Base-by-base conservation (phyloP, 139 green algal species). In the Edaphochlamys debaryana region DNA sequence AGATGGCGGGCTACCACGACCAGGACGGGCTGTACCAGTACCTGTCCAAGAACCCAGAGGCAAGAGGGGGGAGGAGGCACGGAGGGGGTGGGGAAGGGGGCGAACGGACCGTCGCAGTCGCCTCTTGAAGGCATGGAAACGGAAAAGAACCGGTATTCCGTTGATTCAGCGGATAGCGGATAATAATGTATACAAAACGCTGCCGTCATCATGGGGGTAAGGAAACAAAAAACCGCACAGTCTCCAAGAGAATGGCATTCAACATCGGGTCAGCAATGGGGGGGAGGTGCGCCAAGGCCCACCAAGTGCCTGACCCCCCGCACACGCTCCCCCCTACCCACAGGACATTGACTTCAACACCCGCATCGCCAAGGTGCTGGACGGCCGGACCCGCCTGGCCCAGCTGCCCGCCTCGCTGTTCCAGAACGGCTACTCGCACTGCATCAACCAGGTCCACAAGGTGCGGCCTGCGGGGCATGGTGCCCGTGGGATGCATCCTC, bases 391-490 rank as follows among this genome's bases (percentile, higher is more conserved):
- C 29, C 58, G 36, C 32, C 79, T 89, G n/a, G 79, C 71, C 29
- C 85, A 89, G 85, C 64, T 89, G 72, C 79, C 85, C 20, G 76
- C 85, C 32, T 68, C 72, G 2, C 79, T 81, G 48, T 89, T 89
- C 72, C 85, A 89, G 79, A 85, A 85, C 67, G 85, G 70, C 37
- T 89, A 86, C 79, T 74, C 41, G 38, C 85, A 89, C 85, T 80
- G 58, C 79, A 86, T 89, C 72, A 89, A 86, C 79, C 79, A 86
- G 42, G 41, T 89, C 7, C 85, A 89, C 66, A 75, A 89, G 79
- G 85, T 89, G 7, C 27, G 32, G 20, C 56, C 6, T 32, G 6
- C 27, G 52, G 52, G 52, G 45, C 45, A 54, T n/a, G n/a, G n/a
- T n/a, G n/a, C n/a, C n/a, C n/a, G n/a, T n/a, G n/a, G n/a, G n/a